Conservation (phyloP, 2,329 filamentous ascomycete genomes). For the Cytospora piceae region DNA sequence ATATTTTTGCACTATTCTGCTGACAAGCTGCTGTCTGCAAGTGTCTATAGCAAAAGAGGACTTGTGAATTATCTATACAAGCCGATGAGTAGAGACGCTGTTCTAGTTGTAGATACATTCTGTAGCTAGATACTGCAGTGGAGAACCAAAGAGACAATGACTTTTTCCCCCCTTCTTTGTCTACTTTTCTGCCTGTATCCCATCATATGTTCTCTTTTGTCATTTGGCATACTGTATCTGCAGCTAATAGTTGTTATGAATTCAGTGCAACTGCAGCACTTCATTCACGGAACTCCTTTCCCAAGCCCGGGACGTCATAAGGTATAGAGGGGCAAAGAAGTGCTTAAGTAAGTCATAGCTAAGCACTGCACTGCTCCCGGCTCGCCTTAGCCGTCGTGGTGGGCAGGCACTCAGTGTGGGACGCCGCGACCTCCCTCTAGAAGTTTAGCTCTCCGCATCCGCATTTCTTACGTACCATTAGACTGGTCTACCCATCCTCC, state of each 20-base stretch:
- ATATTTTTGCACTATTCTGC: no score
- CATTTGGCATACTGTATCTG: neutral
- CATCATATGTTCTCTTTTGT: neutral
- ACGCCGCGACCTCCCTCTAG: conserved; percentile 6
- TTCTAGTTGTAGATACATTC: neutral
- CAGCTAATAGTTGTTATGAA: neutral
- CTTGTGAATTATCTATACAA: neutral
- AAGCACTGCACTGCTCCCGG: neutral
- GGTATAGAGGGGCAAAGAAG: neutral
- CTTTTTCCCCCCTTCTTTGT: no score
- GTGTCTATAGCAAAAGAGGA: no score
- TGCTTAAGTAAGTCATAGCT: conserved; percentile 10
- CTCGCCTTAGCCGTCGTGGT: conserved; percentile 17
- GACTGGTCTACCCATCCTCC: no score
- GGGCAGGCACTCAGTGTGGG: conserved; percentile 2
- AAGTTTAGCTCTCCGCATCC: conserved; percentile 25
- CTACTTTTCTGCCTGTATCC: neutral
- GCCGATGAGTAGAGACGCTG: neutral
- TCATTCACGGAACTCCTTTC: neutral
- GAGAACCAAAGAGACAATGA: neutral
- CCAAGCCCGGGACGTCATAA: conserved; percentile 4
- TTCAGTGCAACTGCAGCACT: neutral
- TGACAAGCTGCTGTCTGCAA: no score
- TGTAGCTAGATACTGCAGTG: neutral
- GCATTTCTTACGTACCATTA: conserved; percentile 22